These are phyloP conservation scores for Trypethelium eluteriae DNA, from an alignment of 495 filamentous ascomycete species.

Conservation along the genomic window DNA sequence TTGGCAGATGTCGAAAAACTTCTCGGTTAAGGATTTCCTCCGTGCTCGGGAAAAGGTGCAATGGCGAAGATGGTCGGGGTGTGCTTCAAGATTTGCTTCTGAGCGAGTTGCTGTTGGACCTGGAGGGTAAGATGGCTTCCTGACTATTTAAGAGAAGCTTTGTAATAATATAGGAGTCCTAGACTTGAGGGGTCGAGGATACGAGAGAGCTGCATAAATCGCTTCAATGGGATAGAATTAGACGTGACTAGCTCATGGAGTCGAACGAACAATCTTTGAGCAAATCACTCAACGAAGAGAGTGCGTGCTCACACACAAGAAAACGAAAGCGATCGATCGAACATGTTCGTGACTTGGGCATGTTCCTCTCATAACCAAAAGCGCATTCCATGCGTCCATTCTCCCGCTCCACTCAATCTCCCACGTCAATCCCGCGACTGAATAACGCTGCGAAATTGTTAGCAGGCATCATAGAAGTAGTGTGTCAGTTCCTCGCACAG, in stretches of 20 bases:
- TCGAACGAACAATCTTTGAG: too few species aligned
- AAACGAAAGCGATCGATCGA: too few species aligned
- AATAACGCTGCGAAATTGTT: not conserved
- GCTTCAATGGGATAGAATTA: too few species aligned
- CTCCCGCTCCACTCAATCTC: too few species aligned
- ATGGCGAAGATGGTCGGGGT: not conserved
- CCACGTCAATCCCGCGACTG: not conserved
- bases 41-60: not conserved
- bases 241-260: too few species aligned
- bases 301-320: too few species aligned
- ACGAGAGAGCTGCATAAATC: not conserved
- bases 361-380: too few species aligned
- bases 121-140: not conserved
- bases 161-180: not conserved
- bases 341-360: too few species aligned
- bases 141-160: not conserved
- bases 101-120: not conserved
- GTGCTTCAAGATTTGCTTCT: not conserved
- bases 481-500: not conserved
- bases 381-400: too few species aligned
- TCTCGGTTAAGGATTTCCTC: slow-evolving; percentile 24
- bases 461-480: not conserved
- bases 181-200: not conserved
- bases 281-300: too few species aligned
- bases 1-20: slow-evolving; percentile 55